Conservation (phyloP, 176 grass and related monocot species). For the Oropetium thomaeum region DNA sequence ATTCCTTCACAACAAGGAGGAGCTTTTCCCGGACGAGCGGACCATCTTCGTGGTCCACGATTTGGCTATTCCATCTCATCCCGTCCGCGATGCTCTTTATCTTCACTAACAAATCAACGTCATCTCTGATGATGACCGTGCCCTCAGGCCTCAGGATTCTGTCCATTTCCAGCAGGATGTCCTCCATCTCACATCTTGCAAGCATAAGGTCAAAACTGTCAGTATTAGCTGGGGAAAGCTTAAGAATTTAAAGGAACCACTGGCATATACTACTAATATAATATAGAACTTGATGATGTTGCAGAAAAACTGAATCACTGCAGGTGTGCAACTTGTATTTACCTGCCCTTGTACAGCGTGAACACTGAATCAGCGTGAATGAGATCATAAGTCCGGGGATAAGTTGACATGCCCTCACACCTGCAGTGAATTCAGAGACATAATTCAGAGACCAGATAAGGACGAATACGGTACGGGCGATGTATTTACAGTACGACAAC, state of each 20-base stretch:
- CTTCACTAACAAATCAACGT: conserved; percentile 80
- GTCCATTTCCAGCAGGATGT: conserved; percentile 89
- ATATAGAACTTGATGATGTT: not conserved
- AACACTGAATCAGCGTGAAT: conserved; percentile 81
- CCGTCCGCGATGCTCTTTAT: conserved; percentile 74
- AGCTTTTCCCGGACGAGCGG: conserved; percentile 88
- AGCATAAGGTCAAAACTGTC: not conserved
- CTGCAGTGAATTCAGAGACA: conserved; percentile 46
- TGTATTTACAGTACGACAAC: conserved; percentile 16
- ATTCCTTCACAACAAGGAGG: conserved; percentile 86
- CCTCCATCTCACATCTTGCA: conserved; percentile 70
- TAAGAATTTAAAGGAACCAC: not conserved
- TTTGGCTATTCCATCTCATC: conserved; percentile 94
- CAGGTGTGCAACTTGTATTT: conserved; percentile 13
- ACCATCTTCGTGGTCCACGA: conserved; percentile 88
- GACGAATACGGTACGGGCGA: not conserved
- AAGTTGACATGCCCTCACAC: conserved; percentile 94
- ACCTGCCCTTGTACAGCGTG: conserved; percentile 78
- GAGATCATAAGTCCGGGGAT: conserved; percentile 94
- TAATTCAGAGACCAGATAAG: conserved; percentile 14
- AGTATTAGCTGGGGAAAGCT: conserved; percentile 4
- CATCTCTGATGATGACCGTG: conserved; percentile 78
- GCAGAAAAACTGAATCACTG: not conserved
- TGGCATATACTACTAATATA: too few species aligned
- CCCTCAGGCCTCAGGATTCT: conserved; percentile 91